Base-by-base conservation (phyloP, 176 grass and related monocot genomes). In the Oryza nivara region DNA sequence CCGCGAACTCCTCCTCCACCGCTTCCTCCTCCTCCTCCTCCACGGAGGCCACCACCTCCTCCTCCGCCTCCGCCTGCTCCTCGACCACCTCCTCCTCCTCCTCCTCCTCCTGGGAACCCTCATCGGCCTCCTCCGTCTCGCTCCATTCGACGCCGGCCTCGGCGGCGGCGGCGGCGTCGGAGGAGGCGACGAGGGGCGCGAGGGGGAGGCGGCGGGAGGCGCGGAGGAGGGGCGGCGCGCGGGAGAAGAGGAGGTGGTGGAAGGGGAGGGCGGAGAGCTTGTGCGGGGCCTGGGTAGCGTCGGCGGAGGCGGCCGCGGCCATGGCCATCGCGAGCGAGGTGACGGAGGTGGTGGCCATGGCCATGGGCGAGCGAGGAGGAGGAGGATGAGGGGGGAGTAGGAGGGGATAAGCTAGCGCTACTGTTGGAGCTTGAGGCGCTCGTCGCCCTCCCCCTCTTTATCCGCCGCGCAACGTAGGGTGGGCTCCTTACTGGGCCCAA, bases 181-280 rank as follows among this genome's bases (percentile, higher is more conserved):
- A 63, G 22, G 85, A 83, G 72, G 90, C 74, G 38, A 85, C 88
- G 46, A 81, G 54, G 14, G 81, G 83, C 41, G 84, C 80, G 66
- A 79, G 79, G 47, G 47, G 86, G 67, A 78, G 67, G 82, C 73
- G 75, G 75, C 73, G 84, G 68, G 43, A 19, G 85, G 65, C 76
- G 83, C 81, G 84, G 78, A 98, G 91, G 41, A 85, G 30, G 30
- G 30, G 86, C 2, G 86, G 89, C 28, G 86, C 74, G 66, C 77
- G 87, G 5, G 67, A 67, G 34, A 88, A 75, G 71, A 88, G 67
- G 74, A 84, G 48, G 72, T 86, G 63, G 79, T 72, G 76, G 71
- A 74, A 47, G 82, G 79, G 75, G 83, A 60, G 54, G 35, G 56
- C 7, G 28, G 45, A 67, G 72, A 45, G 69, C 86, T 87, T 84